Evolutionary conservation across 768 basidiomycete genomes (phyloP), one percentile per base, ranked within the genome.

Genomic region (Gyrodon lividus): DNA sequence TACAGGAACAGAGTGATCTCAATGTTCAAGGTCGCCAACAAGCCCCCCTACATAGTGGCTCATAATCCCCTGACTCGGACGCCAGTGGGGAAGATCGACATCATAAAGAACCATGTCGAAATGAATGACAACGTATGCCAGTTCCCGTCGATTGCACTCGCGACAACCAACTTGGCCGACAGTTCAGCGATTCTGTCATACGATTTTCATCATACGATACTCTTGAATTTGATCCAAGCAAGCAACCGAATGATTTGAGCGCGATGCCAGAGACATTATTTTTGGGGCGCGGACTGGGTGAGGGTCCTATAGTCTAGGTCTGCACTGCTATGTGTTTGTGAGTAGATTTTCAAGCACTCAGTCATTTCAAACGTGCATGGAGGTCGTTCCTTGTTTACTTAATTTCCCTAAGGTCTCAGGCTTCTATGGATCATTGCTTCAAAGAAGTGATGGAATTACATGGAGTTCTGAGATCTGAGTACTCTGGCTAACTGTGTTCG

Each of bases 391-490:
- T 10, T 6, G 28, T 28, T 28, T 28, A 3, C 28, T 28, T 28
- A 10, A 28, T 28, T 28, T 28, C 28, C 28, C 28, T 28, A n/a
- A 12, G 34, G 5, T 35, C 20, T 24, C 16, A 4, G n/a, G n/a
- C 28, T 23, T 33, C 7, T 3, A 4, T 16, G 19, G 3, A 38
- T 47, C 61, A 79, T 14, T 81, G 79, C 63, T 60, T 68, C 16
- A 69, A 77, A 16, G 81, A 81, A 68, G 74, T 78, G 14, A 70
- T 69, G 47, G 70, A 79, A 2, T 63, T 83, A 12, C 75, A 78
- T 58, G 62, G 68, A 7, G 79, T 82, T 9, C 60, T 82, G 39
- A 23, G 12, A 37, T 77, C 81, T 59, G 65, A 71, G 26, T 28
- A 10, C 10, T 1, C n/a, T n/a, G n/a, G n/a, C n/a, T n/a, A n/a